Evolutionary conservation across 2,329 filamentous ascomycete genomes (phyloP).

Genomic region (Onygena corvina): DNA sequence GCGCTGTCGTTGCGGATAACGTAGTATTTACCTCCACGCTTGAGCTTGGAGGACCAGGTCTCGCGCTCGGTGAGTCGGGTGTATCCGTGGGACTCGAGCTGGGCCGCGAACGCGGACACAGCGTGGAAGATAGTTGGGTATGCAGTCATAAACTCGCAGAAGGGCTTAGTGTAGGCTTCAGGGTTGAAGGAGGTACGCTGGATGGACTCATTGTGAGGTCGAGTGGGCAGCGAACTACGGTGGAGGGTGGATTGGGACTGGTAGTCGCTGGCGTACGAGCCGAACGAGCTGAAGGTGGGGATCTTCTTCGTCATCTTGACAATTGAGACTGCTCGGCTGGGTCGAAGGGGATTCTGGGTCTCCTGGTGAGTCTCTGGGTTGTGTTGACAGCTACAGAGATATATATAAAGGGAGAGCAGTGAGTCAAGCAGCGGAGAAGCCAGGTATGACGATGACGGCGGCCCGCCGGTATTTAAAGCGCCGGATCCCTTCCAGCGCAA

Average conservation of each 20-base stretch:
- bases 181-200: constrained; percentile 18
- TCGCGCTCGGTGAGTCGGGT: constrained; percentile 64
- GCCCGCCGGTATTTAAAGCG: background rate
- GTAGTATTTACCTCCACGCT: constrained; percentile 79
- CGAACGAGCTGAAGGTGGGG: background rate
- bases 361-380: too few relatives aligned
- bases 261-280: background rate
- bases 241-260: background rate
- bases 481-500: too few relatives aligned
- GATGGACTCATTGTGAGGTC: background rate
- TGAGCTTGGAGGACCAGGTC: constrained; percentile 59
- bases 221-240: background rate
- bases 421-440: background rate
- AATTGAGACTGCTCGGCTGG: too few relatives aligned
- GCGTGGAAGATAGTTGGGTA: constrained; percentile 93
- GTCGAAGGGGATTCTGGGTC: too few relatives aligned
- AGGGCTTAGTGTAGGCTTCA: constrained; percentile 66
- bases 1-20: constrained; percentile 74
- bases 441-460: constrained; percentile 1
- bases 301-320: constrained; percentile 2
- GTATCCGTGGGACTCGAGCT: constrained; percentile 62
- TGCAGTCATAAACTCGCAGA: constrained; percentile 72
- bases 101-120: constrained; percentile 63
- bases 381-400: background rate
- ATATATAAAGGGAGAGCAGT: background rate